These are phyloP conservation scores for Multifurca ochricompacta DNA, from an alignment of 768 basidiomycete species.

Conservation along the genomic window DNA sequence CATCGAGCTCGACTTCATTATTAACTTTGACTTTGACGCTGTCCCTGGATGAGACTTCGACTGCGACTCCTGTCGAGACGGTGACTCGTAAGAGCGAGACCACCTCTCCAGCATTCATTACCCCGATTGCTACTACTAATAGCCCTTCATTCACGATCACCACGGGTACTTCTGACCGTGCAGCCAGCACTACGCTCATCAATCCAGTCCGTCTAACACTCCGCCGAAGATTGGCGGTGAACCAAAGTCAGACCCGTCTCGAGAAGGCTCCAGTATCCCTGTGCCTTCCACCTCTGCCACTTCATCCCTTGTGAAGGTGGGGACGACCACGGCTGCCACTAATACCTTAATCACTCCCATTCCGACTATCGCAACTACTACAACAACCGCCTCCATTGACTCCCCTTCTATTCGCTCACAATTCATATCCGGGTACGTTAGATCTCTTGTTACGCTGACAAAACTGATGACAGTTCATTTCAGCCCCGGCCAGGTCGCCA, in stretches of 20 bases:
- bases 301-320: not conserved
- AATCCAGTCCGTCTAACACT: not conserved
- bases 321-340: not conserved
- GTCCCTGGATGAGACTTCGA: not conserved
- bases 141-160: not conserved
- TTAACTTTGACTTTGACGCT: not conserved
- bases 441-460: not conserved
- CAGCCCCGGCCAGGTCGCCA: not conserved
- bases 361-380: not conserved
- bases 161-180: too few species aligned
- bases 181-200: too few species aligned
- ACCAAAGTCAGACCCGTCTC: not conserved
- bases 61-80: not conserved
- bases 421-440: not conserved
- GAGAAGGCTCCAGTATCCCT: not conserved
- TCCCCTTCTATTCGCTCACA: not conserved
- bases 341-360: not conserved
- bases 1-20: not conserved
- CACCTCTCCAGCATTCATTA: not conserved
- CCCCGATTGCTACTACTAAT: not conserved
- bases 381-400: not conserved
- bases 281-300: not conserved
- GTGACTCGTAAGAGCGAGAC: not conserved
- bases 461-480: not conserved
- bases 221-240: not conserved